Evolutionary conservation across 257 asterid species (phyloP).

Genomic region (Dorcoceras hygrometricum): DNA sequence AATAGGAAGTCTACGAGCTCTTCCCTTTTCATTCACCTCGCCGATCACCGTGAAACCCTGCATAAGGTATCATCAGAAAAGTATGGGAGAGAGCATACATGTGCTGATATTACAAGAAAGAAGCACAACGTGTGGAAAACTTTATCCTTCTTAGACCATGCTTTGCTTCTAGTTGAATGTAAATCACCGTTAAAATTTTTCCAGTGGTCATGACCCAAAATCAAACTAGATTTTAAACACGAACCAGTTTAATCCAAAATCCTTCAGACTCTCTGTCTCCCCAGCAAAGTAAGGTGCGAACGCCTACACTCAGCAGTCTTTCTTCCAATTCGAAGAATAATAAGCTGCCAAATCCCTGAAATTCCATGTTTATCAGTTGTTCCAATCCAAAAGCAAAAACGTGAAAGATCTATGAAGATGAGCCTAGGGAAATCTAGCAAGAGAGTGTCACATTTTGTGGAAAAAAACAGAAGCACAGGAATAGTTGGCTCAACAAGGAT

Average conservation of each 20-base stretch:
- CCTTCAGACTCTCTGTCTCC: conserved; percentile 90
- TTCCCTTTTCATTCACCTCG: conserved; percentile 64
- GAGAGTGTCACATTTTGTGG: background rate
- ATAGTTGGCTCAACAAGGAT: conserved; percentile 7
- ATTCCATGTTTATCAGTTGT: conserved; percentile 13
- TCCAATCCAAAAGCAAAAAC: conserved; percentile 3
- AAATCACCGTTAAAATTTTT: background rate
- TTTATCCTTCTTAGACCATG: conserved; percentile 4
- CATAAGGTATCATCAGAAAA: background rate
- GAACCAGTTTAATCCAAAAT: conserved; percentile 88
- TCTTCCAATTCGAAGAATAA: conserved; percentile 59
- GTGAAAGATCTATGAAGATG: conserved; percentile 6
- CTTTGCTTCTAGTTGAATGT: background rate
- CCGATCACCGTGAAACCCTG: conserved; percentile 91
- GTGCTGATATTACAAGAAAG: background rate
- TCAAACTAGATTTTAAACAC: conserved; percentile 6
- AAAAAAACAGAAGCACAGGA: background rate
- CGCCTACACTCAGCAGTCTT: conserved; percentile 73
- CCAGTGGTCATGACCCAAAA: background rate
- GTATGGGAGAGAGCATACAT: no score
- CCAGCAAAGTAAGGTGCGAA: conserved; percentile 74
- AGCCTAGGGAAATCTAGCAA: conserved; percentile 9
- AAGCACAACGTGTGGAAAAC: background rate
- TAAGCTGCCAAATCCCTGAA: conserved; percentile 77
- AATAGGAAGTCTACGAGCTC: conserved; percentile 67